A percentile compares a stretch with the other conserved stretches of the same genome.
phyloP scores from a whole-genome alignment of 2,329 filamentous ascomycete species.

The Aspergillus novoparasiticus region DNA sequence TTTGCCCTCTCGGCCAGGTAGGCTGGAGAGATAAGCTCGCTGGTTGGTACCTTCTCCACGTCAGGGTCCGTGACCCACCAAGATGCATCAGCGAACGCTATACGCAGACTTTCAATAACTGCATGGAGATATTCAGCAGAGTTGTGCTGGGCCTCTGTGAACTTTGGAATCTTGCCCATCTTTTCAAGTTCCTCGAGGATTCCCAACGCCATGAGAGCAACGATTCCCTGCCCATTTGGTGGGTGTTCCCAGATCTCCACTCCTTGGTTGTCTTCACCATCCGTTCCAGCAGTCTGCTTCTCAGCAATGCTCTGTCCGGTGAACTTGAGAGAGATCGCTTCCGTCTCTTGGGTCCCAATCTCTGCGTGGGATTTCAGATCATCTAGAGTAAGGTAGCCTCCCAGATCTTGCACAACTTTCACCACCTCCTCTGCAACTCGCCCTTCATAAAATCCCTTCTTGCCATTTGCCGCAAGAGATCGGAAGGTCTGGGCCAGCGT shows the following conservation, averaged over 20 bases:
- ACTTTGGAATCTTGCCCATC: slow-evolving; percentile 71
- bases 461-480: slow-evolving; percentile 75
- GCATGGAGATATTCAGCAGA: slow-evolving; percentile 78
- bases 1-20: slow-evolving; percentile 74
- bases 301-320: slow-evolving; percentile 63
- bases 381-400: slow-evolving; percentile 75
- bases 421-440: slow-evolving; percentile 79
- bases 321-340: slow-evolving; percentile 82
- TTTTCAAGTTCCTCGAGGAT: slow-evolving; percentile 86
- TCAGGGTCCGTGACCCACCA: slow-evolving; percentile 91
- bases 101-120: slow-evolving; percentile 82
- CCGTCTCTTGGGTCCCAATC: slow-evolving; percentile 73
- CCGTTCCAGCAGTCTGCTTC: slow-evolving; percentile 47
- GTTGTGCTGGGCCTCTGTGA: slow-evolving; percentile 75
- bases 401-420: slow-evolving; percentile 73
- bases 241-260: slow-evolving; percentile 95
- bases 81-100: slow-evolving; percentile 84
- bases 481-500: slow-evolving; percentile 80
- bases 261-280: slow-evolving; percentile 45
- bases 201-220: slow-evolving; percentile 90
- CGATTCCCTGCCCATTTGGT: slow-evolving; percentile 93
- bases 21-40: slow-evolving; percentile 67
- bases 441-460: slow-evolving; percentile 88
- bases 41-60: slow-evolving; percentile 67
- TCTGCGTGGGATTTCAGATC: slow-evolving; percentile 79